Percentiles rank a stretch among this genome's conserved stretches.
phyloP scores from a whole-genome alignment of 2,329 filamentous ascomycete genomes.

The Neonectria faginata region DNA sequence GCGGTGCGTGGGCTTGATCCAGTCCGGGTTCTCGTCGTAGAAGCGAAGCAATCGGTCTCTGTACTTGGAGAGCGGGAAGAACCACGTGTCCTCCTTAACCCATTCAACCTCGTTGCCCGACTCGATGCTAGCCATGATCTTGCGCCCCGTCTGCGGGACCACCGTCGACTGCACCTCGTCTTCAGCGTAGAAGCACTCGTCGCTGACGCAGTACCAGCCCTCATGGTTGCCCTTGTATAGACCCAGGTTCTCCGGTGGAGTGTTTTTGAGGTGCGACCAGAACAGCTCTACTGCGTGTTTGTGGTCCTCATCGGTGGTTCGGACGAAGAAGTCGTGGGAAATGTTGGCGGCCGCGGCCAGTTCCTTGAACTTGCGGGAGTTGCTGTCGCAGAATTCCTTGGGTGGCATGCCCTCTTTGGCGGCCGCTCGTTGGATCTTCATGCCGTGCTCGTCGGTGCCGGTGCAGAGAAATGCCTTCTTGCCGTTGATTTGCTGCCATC shows the following conservation, averaged over 20 bases:
- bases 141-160: slow-evolving; percentile 83
- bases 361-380: slow-evolving; percentile 81
- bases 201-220: slow-evolving; percentile 96
- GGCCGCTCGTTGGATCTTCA: slow-evolving; percentile 95
- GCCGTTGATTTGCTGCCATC: slow-evolving; percentile 86
- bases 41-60: slow-evolving; percentile 82
- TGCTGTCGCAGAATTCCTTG: slow-evolving; percentile 89
- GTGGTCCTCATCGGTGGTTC: slow-evolving; percentile 88
- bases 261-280: slow-evolving; percentile 79
- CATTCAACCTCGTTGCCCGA: slow-evolving; percentile 95
- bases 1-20: slow-evolving; percentile 77
- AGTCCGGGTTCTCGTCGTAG: slow-evolving; percentile 81
- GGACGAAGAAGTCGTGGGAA: slow-evolving; percentile 86
- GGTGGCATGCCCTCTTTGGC: slow-evolving; percentile 75
- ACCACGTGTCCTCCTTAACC: slow-evolving; percentile 93
- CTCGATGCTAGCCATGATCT: slow-evolving; percentile 85
- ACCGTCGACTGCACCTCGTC: slow-evolving; percentile 78
- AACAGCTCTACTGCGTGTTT: slow-evolving; percentile 87
- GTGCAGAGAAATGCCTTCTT: slow-evolving; percentile 81
- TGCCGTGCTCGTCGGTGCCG: slow-evolving; percentile 96
- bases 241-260: slow-evolving; percentile 69
- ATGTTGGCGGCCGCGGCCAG: slow-evolving; percentile 78
- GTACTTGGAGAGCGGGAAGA: slow-evolving; percentile 90
- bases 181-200: slow-evolving; percentile 95
- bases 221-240: slow-evolving; percentile 89